Conservation (phyloP, 768 basidiomycete genomes). For the Scleroderma citrinum region DNA sequence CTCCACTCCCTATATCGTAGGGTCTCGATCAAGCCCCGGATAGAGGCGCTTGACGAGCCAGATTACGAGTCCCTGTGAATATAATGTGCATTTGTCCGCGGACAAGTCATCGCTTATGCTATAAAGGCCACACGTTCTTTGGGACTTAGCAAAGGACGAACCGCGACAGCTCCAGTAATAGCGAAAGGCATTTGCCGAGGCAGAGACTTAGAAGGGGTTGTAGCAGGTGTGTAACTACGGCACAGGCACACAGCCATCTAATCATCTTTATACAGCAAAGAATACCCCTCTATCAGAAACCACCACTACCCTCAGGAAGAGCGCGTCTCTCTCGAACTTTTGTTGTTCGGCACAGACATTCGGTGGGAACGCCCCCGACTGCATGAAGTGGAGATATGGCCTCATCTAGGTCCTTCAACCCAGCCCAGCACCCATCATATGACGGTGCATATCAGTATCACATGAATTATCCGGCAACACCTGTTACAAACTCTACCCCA, state of each 20-base stretch:
- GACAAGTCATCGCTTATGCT: neutral
- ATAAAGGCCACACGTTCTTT: neutral
- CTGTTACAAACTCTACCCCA: neutral
- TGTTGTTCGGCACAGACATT: neutral
- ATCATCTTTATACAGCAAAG: neutral
- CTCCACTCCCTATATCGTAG: neutral
- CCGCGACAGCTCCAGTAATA: neutral
- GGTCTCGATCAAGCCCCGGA: neutral
- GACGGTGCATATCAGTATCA: neutral
- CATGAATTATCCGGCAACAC: neutral
- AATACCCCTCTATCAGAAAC: neutral
- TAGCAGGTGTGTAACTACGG: neutral
- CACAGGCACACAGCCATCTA: neutral
- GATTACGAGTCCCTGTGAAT: neutral
- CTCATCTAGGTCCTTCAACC: neutral
- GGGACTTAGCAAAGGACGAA: neutral
- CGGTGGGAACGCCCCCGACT: neutral
- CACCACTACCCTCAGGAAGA: neutral
- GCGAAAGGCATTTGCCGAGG: neutral
- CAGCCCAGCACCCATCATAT: neutral
- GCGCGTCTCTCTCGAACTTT: neutral
- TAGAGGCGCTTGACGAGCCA: neutral
- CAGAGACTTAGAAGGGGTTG: neutral
- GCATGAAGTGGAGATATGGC: neutral
- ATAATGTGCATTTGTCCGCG: neutral